These are phyloP conservation scores for Effrenium voratum DNA, from an alignment of 73 alveolate genomes.

Conservation along the genomic window DNA sequence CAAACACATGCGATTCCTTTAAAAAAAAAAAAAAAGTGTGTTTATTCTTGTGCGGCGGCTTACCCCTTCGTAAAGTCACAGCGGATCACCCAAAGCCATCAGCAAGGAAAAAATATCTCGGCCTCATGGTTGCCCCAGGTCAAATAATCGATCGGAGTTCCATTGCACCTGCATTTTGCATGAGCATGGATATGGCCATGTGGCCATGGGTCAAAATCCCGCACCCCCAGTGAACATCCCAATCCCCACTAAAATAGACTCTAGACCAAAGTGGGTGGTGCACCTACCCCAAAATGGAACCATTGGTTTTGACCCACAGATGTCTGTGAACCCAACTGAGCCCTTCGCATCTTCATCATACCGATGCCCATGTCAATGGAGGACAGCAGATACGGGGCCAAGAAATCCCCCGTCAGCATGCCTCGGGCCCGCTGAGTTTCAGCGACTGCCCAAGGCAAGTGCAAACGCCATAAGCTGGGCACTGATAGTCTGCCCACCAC, in stretches of 20 bases:
- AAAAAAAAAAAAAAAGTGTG: no score
- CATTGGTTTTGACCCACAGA: no score
- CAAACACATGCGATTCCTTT: no score
- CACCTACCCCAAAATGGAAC: no score
- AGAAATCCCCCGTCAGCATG: conserved; percentile 93
- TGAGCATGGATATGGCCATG: no score
- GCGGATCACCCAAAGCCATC: background rate
- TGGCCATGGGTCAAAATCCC: background rate
- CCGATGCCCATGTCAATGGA: conserved; percentile 89
- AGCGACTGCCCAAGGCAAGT: background rate
- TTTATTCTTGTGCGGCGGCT: background rate
- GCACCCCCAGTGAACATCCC: no score
- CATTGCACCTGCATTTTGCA: conserved; percentile 17
- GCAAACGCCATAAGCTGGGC: background rate
- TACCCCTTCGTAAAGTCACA: background rate
- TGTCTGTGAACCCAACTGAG: background rate
- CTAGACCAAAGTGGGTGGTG: no score
- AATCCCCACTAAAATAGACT: no score
- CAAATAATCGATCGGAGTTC: conserved; percentile 72
- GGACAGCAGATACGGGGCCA: conserved; percentile 75
- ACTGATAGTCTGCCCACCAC: conserved; percentile 89
- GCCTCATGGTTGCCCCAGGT: conserved; percentile 93
- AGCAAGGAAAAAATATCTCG: background rate
- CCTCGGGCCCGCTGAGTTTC: background rate
- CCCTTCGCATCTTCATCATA: conserved; percentile 67